phyloP scores from a whole-genome alignment of 1,284 basidiomycete species.

The Athelia psychrophila region DNA sequence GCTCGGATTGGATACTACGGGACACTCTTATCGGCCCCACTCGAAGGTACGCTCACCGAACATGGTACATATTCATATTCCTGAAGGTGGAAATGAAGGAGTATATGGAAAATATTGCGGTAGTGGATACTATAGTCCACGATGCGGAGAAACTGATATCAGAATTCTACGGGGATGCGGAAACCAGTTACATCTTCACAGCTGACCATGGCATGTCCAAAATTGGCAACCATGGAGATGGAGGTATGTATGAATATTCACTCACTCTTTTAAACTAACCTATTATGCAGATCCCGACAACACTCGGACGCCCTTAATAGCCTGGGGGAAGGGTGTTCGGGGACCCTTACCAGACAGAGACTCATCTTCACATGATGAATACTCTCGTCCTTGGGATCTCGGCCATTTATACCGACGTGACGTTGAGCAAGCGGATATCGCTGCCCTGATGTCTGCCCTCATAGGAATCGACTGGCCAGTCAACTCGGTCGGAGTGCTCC shows the following conservation, averaged over 20 bases:
- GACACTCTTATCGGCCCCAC: conserved; percentile 85
- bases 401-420: conserved; percentile 61
- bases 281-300: conserved; percentile 73
- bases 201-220: conserved; percentile 91
- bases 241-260: conserved; percentile 45
- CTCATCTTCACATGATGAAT: conserved; percentile 65
- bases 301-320: conserved; percentile 83
- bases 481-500: conserved; percentile 74
- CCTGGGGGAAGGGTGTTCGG: conserved; percentile 80
- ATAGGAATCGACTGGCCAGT: conserved; percentile 72
- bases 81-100: conserved; percentile 44
- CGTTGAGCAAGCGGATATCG: conserved; percentile 83
- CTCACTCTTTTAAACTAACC: conserved; percentile 3
- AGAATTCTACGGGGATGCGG: conserved; percentile 65
- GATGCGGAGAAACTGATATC: conserved; percentile 63
- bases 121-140: conserved; percentile 78
- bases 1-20: conserved; percentile 84
- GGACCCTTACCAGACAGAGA: conserved; percentile 54
- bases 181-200: conserved; percentile 82
- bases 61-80: neutral
- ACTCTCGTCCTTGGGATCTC: conserved; percentile 64
- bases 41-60: conserved; percentile 49
- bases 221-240: conserved; percentile 90
- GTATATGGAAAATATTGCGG: conserved; percentile 83
- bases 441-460: conserved; percentile 77